These are phyloP conservation scores for Laburnicola sp. DNA, from an alignment of 2,329 filamentous ascomycete genomes.

Conservation along the genomic window DNA sequence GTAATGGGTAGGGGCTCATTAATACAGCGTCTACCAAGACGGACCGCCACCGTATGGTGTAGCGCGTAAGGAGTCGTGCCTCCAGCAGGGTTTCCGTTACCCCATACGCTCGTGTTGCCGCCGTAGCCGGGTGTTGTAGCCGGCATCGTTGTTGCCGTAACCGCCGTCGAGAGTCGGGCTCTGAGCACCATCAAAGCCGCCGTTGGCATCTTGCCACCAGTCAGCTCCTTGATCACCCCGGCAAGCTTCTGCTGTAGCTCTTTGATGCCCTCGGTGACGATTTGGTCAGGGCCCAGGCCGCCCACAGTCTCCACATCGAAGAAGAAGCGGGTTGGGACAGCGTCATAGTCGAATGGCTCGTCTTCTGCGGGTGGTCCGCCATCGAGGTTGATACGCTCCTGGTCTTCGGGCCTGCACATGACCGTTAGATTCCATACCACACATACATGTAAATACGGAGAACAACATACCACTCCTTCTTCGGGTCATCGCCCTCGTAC, in stretches of 20 bases:
- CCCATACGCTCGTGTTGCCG: constrained; percentile 65
- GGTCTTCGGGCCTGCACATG: constrained; percentile 70
- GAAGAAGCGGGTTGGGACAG: constrained; percentile 83
- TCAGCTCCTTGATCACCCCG: constrained; percentile 68
- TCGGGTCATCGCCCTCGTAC: constrained; percentile 85
- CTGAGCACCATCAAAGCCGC: constrained; percentile 64
- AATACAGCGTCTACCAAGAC: constrained; percentile 19
- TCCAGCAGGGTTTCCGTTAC: constrained; percentile 58
- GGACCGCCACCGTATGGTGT: constrained; percentile 59
- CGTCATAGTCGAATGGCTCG: constrained; percentile 88
- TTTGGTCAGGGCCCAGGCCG: constrained; percentile 83
- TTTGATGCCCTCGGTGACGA: constrained; percentile 85
- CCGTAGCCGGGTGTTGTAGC: constrained; percentile 66
- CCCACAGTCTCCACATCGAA: constrained; percentile 90
- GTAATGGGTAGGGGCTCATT: neutral
- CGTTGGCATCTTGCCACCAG: constrained; percentile 56
- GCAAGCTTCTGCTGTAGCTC: constrained; percentile 90
- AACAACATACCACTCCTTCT: constrained; percentile 75
- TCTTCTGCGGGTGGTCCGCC: constrained; percentile 72
- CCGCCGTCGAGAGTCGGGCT: constrained; percentile 62
- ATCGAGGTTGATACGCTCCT: constrained; percentile 80
- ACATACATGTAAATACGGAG: neutral
- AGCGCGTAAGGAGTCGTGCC: constrained; percentile 59
- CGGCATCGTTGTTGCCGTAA: constrained; percentile 62
- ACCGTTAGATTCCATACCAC: neutral